Conservation (phyloP, 805 yeast genomes). For the Saccharomycopsis selenospora region DNA sequence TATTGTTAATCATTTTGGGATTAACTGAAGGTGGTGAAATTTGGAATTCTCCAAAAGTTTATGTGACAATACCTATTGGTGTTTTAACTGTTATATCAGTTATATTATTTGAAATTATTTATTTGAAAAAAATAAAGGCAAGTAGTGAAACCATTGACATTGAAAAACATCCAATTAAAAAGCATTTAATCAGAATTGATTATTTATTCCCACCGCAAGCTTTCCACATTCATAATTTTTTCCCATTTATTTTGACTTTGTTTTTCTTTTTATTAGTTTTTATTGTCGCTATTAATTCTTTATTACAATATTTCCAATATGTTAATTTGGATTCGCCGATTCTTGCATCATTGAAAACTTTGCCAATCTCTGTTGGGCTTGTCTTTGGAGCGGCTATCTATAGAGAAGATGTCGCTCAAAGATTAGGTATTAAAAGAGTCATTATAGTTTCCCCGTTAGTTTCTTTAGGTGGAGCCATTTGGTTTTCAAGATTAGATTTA, state of each 20-base stretch:
- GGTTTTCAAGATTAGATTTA: conserved; percentile 13
- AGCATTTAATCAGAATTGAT: conserved; percentile 16
- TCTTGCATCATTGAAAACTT: conserved; percentile 31
- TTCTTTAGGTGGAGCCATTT: conserved; percentile 21
- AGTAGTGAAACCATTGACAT: not conserved
- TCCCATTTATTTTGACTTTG: conserved; percentile 23
- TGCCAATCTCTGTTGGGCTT: conserved; percentile 31
- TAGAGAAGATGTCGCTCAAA: conserved; percentile 18
- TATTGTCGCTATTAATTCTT: conserved; percentile 23
- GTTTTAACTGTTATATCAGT: conserved; percentile 26
- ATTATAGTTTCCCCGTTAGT: conserved; percentile 2
- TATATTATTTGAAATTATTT: conserved; percentile 28
- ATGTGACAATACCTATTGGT: conserved; percentile 36
- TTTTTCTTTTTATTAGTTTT: conserved; percentile 23
- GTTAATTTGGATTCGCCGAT: conserved; percentile 29
- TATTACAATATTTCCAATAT: conserved; percentile 27
- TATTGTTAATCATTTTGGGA: conserved; percentile 7
- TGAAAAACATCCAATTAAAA: not conserved
- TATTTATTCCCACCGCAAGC: conserved; percentile 28
- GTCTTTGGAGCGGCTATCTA: conserved; percentile 26
- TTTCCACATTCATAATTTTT: conserved; percentile 26
- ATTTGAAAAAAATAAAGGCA: conserved; percentile 20
- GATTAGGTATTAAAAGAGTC: not conserved
- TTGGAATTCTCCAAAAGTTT: conserved; percentile 25
- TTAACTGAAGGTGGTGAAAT: conserved; percentile 12